phyloP scores from a whole-genome alignment of 78 protist species.

The Guillardia theta region DNA sequence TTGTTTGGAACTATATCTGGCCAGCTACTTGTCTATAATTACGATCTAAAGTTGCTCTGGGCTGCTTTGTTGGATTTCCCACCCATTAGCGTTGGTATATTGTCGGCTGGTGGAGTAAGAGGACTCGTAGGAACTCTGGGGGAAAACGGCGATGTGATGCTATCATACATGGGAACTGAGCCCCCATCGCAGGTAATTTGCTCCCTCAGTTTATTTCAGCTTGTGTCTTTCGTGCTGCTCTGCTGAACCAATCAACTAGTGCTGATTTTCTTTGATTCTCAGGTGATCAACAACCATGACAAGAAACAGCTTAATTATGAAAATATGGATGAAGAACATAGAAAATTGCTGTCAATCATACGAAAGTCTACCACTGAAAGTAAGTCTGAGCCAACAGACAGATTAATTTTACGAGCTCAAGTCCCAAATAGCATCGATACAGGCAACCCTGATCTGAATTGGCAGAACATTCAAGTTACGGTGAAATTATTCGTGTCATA shows the following conservation, averaged over 20 bases:
- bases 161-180: slow-evolving; percentile 32
- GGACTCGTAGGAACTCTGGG: background rate
- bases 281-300: background rate
- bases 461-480: background rate
- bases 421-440: background rate
- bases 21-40: too few relatives aligned
- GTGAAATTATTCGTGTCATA: background rate
- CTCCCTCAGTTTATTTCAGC: too few relatives aligned
- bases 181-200: background rate
- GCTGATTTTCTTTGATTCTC: background rate
- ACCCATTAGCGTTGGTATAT: background rate
- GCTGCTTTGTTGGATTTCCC: background rate
- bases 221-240: too few relatives aligned
- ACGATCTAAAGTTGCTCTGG: too few relatives aligned
- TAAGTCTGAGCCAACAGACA: slow-evolving; percentile 44
- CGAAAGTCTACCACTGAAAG: background rate
- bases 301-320: slow-evolving; percentile 68
- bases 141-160: background rate
- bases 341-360: slow-evolving; percentile 42
- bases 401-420: background rate
- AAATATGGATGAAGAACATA: slow-evolving; percentile 71
- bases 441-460: background rate
- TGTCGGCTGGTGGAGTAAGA: background rate
- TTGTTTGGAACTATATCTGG: too few relatives aligned
- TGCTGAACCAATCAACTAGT: too few relatives aligned